These are phyloP conservation scores for Suillus decipiens DNA, from an alignment of 768 basidiomycete species.

Conservation along the genomic window DNA sequence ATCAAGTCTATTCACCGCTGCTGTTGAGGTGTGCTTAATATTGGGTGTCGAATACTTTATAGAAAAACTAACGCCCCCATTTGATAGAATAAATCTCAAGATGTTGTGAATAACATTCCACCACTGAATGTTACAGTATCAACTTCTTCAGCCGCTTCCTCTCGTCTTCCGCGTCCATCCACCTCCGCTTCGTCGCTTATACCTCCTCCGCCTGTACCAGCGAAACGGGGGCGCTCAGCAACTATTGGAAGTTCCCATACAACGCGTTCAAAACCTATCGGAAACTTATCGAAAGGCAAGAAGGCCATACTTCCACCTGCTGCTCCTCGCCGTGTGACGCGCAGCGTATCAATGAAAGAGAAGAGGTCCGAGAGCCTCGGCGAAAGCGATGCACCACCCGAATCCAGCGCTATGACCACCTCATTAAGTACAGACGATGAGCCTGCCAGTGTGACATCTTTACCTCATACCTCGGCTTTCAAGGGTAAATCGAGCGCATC, in stretches of 20 bases:
- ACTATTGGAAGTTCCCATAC: not conserved
- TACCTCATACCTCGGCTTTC: not conserved
- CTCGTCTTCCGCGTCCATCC: constrained; percentile 7
- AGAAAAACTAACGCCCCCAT: constrained; percentile 9
- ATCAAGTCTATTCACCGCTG: constrained; percentile 13
- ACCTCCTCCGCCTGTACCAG: constrained; percentile 7
- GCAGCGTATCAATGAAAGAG: constrained; percentile 31
- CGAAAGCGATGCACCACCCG: not conserved
- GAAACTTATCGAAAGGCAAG: constrained; percentile 11
- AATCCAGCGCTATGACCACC: not conserved
- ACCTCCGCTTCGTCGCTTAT: constrained; percentile 9
- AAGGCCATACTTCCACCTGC: constrained; percentile 5
- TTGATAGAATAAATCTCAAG: not conserved
- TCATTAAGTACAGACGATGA: not conserved
- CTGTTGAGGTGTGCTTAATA: constrained; percentile 21
- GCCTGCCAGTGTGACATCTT: not conserved
- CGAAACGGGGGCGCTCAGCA: not conserved
- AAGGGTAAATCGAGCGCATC: not conserved
- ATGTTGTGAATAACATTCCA: not conserved
- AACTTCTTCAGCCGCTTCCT: not conserved
- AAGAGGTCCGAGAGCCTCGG: constrained; percentile 12
- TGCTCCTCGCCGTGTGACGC: constrained; percentile 26
- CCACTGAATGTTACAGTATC: constrained; percentile 6
- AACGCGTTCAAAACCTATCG: constrained; percentile 2
- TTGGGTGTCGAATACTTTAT: too few relatives aligned